Base-by-base conservation (phyloP, 1,284 basidiomycete species). In the Tilletia horrida region DNA sequence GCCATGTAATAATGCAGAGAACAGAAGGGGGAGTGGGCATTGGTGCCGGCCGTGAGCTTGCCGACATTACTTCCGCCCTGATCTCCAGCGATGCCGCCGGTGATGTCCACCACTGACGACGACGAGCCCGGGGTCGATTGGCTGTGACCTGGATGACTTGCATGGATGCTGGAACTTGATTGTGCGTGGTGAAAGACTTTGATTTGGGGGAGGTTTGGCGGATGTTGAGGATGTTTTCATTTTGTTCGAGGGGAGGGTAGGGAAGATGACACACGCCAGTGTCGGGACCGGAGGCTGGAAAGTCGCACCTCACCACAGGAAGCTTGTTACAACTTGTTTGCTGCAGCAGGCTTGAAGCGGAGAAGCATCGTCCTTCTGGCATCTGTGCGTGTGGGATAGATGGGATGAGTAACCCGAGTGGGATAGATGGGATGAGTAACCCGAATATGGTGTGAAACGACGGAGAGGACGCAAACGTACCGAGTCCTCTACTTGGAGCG, bases 401-500 rank as follows among this genome's bases (percentile, higher is more conserved):
- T 16, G 47, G 3, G 8, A 23, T 48, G 1, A 48, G 47, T 23
- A 48, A 48, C 8, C 9, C n/a, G 2, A 1, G 3, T 48, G 47
- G 25, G 18, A 23, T 48, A 2, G 47, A n/a, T 18, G 47, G 25
- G 47, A n/a, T n/a, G n/a, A n/a, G n/a, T n/a, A n/a, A n/a, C n/a
- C n/a, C n/a, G n/a, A n/a, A n/a, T n/a, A n/a, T n/a, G n/a, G n/a
- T 40, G 35, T 4, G 1, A 11, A 52, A 21, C 3, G 23, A 3
- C n/a, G 50, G 25, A 25, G 4, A 52, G 21, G 50, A 25, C n/a
- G n/a, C 3, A 45, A 21, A 52, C 63, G 27, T 16, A 42, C 40
- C 43, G 69, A 70, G 48, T 67, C 67, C 71, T 67, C 76, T 79
- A 79, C 77, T 77, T 79, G 70, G 75, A 77, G 71, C 77, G 73